Percentiles rank a stretch among this genome's conserved stretches.
These are phyloP conservation scores for Elasticomyces elasticus DNA, from an alignment of 495 filamentous ascomycete species.

Conservation along the genomic window DNA sequence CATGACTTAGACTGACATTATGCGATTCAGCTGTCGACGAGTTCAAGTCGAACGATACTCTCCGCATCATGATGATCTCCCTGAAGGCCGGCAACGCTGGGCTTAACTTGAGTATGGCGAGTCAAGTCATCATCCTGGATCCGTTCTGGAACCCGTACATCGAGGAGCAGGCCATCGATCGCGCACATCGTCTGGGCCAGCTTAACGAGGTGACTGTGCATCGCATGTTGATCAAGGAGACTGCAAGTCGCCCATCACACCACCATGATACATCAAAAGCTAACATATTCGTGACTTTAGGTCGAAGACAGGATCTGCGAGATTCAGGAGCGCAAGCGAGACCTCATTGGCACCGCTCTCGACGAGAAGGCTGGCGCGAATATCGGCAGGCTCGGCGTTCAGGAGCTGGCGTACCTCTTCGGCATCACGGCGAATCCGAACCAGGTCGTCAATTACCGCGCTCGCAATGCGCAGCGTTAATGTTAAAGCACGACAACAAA, in stretches of 20 bases:
- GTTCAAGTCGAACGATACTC: conserved; percentile 53
- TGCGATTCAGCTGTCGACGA: conserved; percentile 61
- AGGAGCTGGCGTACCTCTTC: conserved; percentile 65
- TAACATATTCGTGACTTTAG: no score
- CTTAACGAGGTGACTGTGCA: conserved; percentile 64
- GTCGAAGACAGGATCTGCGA: conserved; percentile 84
- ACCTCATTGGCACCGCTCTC: conserved; percentile 68
- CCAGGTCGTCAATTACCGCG: conserved; percentile 3
- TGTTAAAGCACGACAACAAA: not conserved
- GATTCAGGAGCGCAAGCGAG: conserved; percentile 76
- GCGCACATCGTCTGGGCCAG: conserved; percentile 87
- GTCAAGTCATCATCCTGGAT: conserved; percentile 82
- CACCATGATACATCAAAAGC: no score
- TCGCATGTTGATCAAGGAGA: conserved; percentile 63
- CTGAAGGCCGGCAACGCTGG: conserved; percentile 88
- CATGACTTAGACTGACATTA: no score
- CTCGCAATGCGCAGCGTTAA: not conserved
- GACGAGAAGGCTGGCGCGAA: conserved; percentile 65
- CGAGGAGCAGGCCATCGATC: conserved; percentile 90
- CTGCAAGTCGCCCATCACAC: no score
- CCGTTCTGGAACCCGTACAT: conserved; percentile 94
- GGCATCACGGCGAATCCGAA: conserved; percentile 26
- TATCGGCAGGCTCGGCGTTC: conserved; percentile 49
- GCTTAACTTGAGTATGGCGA: conserved; percentile 78
- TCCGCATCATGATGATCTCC: conserved; percentile 76